phyloP scores from a whole-genome alignment of 1,139 yeast species.

The Pichia sp. region DNA sequence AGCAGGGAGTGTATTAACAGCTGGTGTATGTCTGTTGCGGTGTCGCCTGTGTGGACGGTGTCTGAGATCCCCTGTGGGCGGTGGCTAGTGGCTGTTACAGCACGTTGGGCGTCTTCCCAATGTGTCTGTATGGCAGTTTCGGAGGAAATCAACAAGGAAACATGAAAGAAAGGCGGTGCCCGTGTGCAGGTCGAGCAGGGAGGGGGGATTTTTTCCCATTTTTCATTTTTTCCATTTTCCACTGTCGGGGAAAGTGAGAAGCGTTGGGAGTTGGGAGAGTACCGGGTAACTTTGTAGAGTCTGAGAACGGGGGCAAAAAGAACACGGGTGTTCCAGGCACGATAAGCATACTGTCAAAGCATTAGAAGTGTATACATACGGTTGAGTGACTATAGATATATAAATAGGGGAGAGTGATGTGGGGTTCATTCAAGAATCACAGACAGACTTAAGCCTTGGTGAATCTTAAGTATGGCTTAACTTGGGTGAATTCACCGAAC shows the following conservation, averaged over 20 bases:
- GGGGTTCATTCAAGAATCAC: not conserved
- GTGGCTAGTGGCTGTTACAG: no score
- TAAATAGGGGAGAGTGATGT: not conserved
- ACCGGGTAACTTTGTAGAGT: not conserved
- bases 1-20: no score
- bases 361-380: not conserved
- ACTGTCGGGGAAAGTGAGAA: no score
- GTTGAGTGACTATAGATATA: not conserved
- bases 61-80: no score
- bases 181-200: no score
- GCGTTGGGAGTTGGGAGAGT: not conserved
- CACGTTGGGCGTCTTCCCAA: no score
- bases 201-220: no score
- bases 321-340: no score
- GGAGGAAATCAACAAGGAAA: slow-evolving; percentile 1
- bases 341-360: not conserved
- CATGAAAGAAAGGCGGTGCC: slow-evolving; percentile 6
- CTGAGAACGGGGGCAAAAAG: no score
- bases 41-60: no score
- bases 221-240: no score
- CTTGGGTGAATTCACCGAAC: slow-evolving; percentile 55
- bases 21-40: no score
- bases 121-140: not conserved
- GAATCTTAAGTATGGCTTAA: slow-evolving; percentile 82
- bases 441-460: slow-evolving; percentile 34